Conservation (phyloP, 192 early-diverging fungal genomes). For the Podila clonocystis region DNA sequence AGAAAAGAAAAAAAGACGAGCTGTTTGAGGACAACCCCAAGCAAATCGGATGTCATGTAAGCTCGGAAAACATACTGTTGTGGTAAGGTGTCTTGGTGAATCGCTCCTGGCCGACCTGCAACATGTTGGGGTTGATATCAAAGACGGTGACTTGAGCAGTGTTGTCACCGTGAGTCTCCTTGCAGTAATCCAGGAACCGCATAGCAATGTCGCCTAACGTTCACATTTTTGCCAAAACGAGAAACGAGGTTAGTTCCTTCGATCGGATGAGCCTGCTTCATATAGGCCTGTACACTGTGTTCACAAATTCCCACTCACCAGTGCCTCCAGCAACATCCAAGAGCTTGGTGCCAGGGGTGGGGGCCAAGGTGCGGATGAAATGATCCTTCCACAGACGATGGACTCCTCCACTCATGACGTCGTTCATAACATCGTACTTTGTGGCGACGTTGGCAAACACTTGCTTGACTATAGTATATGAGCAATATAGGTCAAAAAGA, state of each 20-base stretch:
- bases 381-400: constrained; percentile 98
- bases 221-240: not conserved
- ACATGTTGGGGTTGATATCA: constrained; percentile 98
- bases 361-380: constrained; percentile 86
- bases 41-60: not conserved
- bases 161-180: constrained; percentile 69
- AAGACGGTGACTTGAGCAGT: constrained; percentile 84
- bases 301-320: constrained; percentile 55
- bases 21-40: not conserved
- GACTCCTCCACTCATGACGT: constrained; percentile 93
- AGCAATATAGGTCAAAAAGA: not conserved
- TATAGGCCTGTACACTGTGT: too few species aligned
- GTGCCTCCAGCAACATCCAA: constrained; percentile 99
- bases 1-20: too few species aligned
- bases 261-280: too few species aligned
- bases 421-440: constrained; percentile 99
- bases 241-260: too few species aligned
- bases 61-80: constrained; percentile 40
- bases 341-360: constrained; percentile 81
- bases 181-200: constrained; percentile 90
- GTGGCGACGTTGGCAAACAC: constrained; percentile 95
- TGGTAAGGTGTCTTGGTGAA: constrained; percentile 65
- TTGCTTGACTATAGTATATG: constrained; percentile 68
- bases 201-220: constrained; percentile 90
- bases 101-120: constrained; percentile 85